Evolutionary conservation across 2,329 filamentous ascomycete genomes (phyloP).

Genomic region (Fusarium beomiforme): DNA sequence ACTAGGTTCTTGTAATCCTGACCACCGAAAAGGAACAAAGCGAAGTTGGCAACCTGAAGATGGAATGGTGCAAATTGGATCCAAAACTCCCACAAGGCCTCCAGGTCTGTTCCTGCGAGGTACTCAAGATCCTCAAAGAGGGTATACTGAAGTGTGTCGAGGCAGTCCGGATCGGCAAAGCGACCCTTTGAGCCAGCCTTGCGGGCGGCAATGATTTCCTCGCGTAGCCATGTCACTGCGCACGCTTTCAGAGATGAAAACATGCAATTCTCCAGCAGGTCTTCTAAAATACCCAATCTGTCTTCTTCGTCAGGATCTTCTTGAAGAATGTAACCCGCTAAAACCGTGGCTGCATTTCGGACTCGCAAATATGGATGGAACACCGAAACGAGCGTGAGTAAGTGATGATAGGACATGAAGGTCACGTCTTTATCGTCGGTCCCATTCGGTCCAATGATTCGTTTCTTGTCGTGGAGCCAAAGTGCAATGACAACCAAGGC

Average conservation of each 20-base stretch:
- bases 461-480: constrained; percentile 64
- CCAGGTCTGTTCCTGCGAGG: constrained; percentile 54
- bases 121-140: constrained; percentile 67
- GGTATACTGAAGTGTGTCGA: constrained; percentile 69
- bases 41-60: constrained; percentile 70
- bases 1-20: constrained; percentile 58
- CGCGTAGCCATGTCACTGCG: constrained; percentile 70
- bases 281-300: constrained; percentile 69
- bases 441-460: constrained; percentile 47
- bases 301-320: constrained; percentile 67
- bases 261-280: constrained; percentile 72
- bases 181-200: constrained; percentile 45
- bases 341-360: constrained; percentile 63
- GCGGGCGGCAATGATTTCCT: constrained; percentile 65
- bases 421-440: constrained; percentile 51
- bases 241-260: constrained; percentile 71
- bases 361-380: constrained; percentile 65
- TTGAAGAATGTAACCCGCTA: constrained; percentile 66
- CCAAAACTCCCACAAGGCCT: constrained; percentile 62
- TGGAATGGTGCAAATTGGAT: constrained; percentile 63
- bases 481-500: constrained; percentile 68
- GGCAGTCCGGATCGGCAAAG: constrained; percentile 64
- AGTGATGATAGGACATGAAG: constrained; percentile 70
- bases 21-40: constrained; percentile 63
- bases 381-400: constrained; percentile 65